These are phyloP conservation scores for Hygrophorus pudorinus DNA, from an alignment of 768 basidiomycete genomes.

Conservation along the genomic window DNA sequence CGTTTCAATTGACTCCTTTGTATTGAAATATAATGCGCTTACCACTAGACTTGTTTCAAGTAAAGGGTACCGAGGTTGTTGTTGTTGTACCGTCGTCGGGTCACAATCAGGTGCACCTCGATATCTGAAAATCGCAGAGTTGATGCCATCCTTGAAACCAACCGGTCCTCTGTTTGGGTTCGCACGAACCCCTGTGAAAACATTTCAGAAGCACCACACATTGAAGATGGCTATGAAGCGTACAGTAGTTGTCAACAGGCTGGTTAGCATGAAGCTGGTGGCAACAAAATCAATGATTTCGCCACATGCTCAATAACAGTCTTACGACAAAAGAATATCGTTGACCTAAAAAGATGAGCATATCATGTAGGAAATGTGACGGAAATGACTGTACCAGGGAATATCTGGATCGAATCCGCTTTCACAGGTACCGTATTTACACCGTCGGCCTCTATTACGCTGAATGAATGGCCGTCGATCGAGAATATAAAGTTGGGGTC, in stretches of 20 bases:
- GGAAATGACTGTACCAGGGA: slow-evolving; percentile 15
- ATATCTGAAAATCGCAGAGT: slow-evolving; percentile 47
- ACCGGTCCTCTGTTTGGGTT: slow-evolving; percentile 17
- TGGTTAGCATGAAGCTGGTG: slow-evolving; percentile 20
- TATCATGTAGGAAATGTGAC: not conserved
- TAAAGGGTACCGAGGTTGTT: slow-evolving; percentile 17
- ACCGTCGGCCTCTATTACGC: slow-evolving; percentile 35
- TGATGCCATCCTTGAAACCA: slow-evolving; percentile 30
- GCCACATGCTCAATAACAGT: not conserved
- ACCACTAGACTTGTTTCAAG: slow-evolving; percentile 17
- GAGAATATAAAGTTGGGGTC: slow-evolving; percentile 20
- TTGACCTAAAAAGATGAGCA: slow-evolving; percentile 12
- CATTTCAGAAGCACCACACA: not conserved
- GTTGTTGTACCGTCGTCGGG: slow-evolving; percentile 21
- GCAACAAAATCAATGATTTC: not conserved
- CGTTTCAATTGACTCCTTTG: no score
- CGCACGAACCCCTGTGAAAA: slow-evolving; percentile 22
- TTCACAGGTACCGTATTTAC: slow-evolving; percentile 20
- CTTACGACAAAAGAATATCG: slow-evolving; percentile 31
- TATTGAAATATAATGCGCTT: not conserved
- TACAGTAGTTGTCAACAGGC: slow-evolving; percentile 30
- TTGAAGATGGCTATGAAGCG: not conserved
- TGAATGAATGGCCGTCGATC: slow-evolving; percentile 21
- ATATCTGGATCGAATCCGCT: slow-evolving; percentile 30
- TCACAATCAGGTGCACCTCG: slow-evolving; percentile 26